These are phyloP conservation scores for Fusarium sp. DNA, from an alignment of 2,329 filamentous ascomycete species.

Conservation along the genomic window DNA sequence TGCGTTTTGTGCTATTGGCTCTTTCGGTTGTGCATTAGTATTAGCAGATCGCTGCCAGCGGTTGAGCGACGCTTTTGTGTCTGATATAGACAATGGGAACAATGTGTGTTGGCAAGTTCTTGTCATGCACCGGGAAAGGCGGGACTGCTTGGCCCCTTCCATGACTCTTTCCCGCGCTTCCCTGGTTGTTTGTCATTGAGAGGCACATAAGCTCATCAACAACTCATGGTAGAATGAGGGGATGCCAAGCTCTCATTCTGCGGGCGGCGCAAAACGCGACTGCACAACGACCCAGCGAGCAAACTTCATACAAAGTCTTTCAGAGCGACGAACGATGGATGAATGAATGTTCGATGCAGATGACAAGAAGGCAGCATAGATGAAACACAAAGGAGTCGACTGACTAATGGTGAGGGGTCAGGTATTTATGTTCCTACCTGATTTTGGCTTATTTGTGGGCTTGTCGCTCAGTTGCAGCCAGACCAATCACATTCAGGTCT, in stretches of 20 bases:
- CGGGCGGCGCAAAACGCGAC: not conserved
- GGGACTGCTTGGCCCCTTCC: not conserved
- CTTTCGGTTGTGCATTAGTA: not conserved
- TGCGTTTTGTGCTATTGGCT: not conserved
- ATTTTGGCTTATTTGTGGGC: conserved; percentile 4
- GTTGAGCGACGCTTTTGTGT: not conserved
- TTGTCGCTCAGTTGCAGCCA: not conserved
- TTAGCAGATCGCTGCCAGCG: not conserved
- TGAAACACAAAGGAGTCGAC: conserved; percentile 21
- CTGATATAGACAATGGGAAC: not conserved
- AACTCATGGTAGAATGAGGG: not conserved
- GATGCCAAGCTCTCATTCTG: not conserved
- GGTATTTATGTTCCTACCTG: conserved; percentile 22
- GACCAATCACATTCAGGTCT: conserved; percentile 21
- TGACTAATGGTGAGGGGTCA: conserved; percentile 23
- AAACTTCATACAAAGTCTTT: not conserved
- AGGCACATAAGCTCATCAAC: not conserved
- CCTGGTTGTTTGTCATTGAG: not conserved
- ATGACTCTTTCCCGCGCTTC: not conserved
- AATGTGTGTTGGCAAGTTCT: not conserved
- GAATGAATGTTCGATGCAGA: not conserved
- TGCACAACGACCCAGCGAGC: not conserved
- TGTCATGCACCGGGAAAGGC: not conserved
- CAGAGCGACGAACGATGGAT: not conserved
- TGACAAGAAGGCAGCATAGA: conserved; percentile 1